Base-by-base conservation (phyloP, 1,139 yeast genomes). In the Yamadazyma epiphylla region DNA sequence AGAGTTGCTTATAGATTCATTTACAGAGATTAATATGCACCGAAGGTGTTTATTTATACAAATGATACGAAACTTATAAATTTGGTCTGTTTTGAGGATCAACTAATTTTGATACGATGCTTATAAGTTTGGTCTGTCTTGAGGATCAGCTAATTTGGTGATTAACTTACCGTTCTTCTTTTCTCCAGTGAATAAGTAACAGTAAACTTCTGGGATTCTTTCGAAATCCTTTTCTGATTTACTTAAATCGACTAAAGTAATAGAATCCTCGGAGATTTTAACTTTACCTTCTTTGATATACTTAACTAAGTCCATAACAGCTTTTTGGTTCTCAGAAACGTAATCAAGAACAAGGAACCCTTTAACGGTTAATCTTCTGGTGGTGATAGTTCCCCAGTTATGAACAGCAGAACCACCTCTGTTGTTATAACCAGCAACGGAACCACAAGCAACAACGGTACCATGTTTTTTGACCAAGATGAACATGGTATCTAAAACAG, bases 351-450 rank as follows among this genome's bases (percentile, higher is more conserved):
- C 64, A 31, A 74, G 51, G 40, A 74, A 64, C 13, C 83, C 83
- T 36, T 55, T 55, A 23, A 75, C 63, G 1, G 56, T 58, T 38
- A 77, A 58, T 45, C 79, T 58, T 48, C 68, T 73, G 26, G 60
- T 54, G 33, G 73, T 62, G 30, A 77, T 66, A 24, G 57, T 47
- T 11, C 58, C 45, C 66, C 75, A 74, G 36, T 50, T 55, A 21
- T 53, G 50, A 31, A 73, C 58, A 1, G 38, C 51, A 16, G 53
- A 37, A 32, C 64, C 61, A 4, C 50, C 42, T 7, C 42, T 37
- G 37, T 70, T 71, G 43, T 77, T 74, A 52, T 78, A 79, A 32
- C 75, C 75, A 20, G 84, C 54, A 41, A 80, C 74, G 3, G 80
- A 67, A 33, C 86, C 87, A 58, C 84, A 77, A 17, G 77, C 78